Percentiles rank a stretch among this genome's conserved stretches.
Evolutionary conservation across 1,284 basidiomycete genomes (phyloP).

Genomic region (Pseudozyma hubeiensis): DNA sequence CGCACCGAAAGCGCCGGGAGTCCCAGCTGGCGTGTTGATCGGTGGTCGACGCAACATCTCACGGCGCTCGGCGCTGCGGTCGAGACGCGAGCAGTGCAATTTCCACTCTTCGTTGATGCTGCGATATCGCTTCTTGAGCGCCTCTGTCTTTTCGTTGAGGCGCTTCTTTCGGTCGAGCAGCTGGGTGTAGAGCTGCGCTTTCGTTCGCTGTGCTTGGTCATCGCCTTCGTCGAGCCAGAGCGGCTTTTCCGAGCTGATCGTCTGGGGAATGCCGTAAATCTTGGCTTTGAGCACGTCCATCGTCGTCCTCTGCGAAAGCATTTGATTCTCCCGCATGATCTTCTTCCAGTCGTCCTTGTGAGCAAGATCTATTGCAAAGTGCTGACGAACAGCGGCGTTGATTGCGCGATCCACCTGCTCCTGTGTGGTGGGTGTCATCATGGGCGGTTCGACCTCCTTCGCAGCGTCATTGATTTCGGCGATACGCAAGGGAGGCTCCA

Average conservation of each 20-base stretch:
- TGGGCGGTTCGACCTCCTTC: slow-evolving; percentile 29
- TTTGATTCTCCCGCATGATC: slow-evolving; percentile 44
- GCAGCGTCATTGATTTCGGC: slow-evolving; percentile 34
- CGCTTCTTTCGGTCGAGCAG: slow-evolving; percentile 46
- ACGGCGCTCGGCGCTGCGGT: slow-evolving; percentile 55
- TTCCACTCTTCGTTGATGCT: slow-evolving; percentile 61
- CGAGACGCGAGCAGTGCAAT: slow-evolving; percentile 58
- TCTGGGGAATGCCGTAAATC: slow-evolving; percentile 48
- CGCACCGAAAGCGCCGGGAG: slow-evolving; percentile 36
- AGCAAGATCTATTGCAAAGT: slow-evolving; percentile 10
- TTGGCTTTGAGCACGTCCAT: slow-evolving; percentile 44
- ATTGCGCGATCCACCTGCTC: slow-evolving; percentile 42
- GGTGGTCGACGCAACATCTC: slow-evolving; percentile 45
- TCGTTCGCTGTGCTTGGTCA: slow-evolving; percentile 24
- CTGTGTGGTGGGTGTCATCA: slow-evolving; percentile 47
- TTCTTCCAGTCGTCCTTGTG: slow-evolving; percentile 23
- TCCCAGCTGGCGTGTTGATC: slow-evolving; percentile 37
- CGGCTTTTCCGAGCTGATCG: slow-evolving; percentile 33
- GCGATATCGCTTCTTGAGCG: slow-evolving; percentile 58
- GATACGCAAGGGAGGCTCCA: slow-evolving; percentile 25
- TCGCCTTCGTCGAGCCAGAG: slow-evolving; percentile 52
- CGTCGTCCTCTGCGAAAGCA: slow-evolving; percentile 40
- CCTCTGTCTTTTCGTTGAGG: slow-evolving; percentile 54
- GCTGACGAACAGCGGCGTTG: slow-evolving; percentile 11
- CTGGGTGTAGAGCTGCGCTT: slow-evolving; percentile 35